Conservation (phyloP, 2,329 filamentous ascomycete species). For the Colletotrichum cordylinicola region DNA sequence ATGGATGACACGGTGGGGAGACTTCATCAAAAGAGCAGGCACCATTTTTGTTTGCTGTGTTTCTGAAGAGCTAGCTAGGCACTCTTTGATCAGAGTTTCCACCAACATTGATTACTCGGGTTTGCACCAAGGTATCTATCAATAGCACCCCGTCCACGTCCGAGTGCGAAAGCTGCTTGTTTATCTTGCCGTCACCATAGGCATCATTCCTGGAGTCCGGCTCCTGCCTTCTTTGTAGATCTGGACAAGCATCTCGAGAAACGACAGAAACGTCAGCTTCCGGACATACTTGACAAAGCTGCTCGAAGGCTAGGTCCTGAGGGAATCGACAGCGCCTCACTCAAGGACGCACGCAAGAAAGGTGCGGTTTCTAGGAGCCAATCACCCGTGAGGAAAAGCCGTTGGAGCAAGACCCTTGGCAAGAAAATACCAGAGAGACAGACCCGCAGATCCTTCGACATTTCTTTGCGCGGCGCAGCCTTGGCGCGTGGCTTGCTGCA, state of each 20-base stretch:
- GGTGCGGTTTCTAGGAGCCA: background rate
- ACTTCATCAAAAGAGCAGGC: background rate
- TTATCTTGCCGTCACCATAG: background rate
- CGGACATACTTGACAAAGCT: background rate
- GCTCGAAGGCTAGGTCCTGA: background rate
- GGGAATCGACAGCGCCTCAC: conserved; percentile 2
- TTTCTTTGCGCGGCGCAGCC: conserved; percentile 11
- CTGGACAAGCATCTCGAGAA: background rate
- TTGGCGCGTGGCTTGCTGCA: conserved; percentile 20
- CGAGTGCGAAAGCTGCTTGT: background rate
- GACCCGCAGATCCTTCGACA: conserved; percentile 3
- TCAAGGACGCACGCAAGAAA: background rate
- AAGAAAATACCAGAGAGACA: background rate
- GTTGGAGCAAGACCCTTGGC: background rate
- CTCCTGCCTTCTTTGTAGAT: background rate
- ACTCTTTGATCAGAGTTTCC: background rate
- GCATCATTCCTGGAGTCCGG: background rate
- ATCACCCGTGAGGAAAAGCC: background rate
- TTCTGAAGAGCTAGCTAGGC: background rate
- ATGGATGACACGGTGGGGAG: background rate
- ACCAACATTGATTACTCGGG: background rate
- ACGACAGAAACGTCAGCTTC: background rate
- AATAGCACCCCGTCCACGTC: background rate
- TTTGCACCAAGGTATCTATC: background rate
- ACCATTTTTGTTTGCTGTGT: background rate